Base-by-base conservation (phyloP, 2,329 filamentous ascomycete genomes). In the Diaporthe sp. region DNA sequence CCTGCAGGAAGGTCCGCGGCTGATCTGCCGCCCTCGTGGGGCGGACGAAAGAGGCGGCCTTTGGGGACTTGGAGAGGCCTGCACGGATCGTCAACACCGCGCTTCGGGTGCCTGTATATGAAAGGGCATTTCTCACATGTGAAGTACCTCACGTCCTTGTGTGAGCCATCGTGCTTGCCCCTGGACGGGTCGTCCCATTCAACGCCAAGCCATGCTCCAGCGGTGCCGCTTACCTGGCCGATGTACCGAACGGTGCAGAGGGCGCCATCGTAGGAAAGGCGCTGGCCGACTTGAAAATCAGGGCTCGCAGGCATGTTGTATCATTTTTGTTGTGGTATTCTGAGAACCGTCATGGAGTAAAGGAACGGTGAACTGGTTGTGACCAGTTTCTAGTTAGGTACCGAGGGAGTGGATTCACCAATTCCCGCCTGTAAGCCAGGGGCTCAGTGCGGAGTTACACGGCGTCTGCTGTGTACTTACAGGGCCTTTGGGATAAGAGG, bases 121-220 rank as follows among this genome's bases (percentile, higher is more conserved):
- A 10, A 39, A 72, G 10, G 4, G 10, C 28, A 76, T n/a, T n/a
- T 77, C 86, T 82, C 90, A 96, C 96, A 98, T 79, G 89, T 86
- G 81, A 98, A 98, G 82, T 98, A 98, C 77, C 90, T 92, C 77
- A 90, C 88, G 76, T 94, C 95, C 78, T 94, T 92, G 84, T 97
- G 92, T 76, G 93, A 92, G 75, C 97, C 97, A 81, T 96, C 91
- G 84, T 99, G 96, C 87, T 98, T 98, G 77, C 97, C 97, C 80
- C 96, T 90, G 51, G 88, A 89, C 74, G 92, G 87, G 83, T 98
- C 94, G 84, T 98, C 96, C 97, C 97, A 99, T 89, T 99, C 97
- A 65, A 98, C 95, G 62, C 97, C 97, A 46, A 98, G 89, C 96
- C 96, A 98, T 77, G 89, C 87, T 67, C 95, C 94, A 58, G 90